Base-by-base conservation (phyloP, 768 basidiomycete genomes). In the Leccinum pellstonianum region DNA sequence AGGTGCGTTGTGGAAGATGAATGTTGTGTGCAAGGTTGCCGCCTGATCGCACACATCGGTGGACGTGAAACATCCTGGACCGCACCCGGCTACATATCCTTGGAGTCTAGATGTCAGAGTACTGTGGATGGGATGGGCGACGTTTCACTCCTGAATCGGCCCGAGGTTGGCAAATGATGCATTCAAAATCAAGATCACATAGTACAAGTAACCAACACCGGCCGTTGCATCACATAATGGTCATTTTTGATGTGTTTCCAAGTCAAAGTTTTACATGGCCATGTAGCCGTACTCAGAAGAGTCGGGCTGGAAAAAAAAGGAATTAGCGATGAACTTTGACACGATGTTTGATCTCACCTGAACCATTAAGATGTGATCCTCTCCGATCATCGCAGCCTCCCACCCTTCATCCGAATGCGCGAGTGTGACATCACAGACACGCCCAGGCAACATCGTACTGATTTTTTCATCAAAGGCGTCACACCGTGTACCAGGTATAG, bases 371-470 rank as follows among this genome's bases (percentile, higher is more conserved):
- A 77, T 65, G 19, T 70, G 69, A 53, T 77, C 66, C 58, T 77
- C 77, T 5, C 73, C 67, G 12, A 77, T 65, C 77, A 77, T 77
- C 25, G 65, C 66, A 38, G 72, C 68, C 4, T 68, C 67, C 71
- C 73, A 75, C 10, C 64, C 65, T 7, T 61, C 43, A 8, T 64
- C 59, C 29, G 41, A 56, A 29, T 50, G 48, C 5, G 58, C 29
- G 47, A 72, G 65, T 4, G 54, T 37, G 49, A 72, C 3, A 43
- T 25, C 54, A 29, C 55, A 56, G 17, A 69, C 72, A 56, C 65
- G 70, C 19, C 72, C 71, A n/a, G 73, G 75, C 14, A 73, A 58
- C 37, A 41, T 55, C 14, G 75, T 77, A 4, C 23, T 27, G 15
- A 77, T 64, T 10, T 67, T 58, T n/a, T 53, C 57, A 0, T 15